Percentiles rank a stretch among this genome's conserved stretches.
phyloP scores from a whole-genome alignment of 495 filamentous ascomycete species.

The Podospora anserina region DNA sequence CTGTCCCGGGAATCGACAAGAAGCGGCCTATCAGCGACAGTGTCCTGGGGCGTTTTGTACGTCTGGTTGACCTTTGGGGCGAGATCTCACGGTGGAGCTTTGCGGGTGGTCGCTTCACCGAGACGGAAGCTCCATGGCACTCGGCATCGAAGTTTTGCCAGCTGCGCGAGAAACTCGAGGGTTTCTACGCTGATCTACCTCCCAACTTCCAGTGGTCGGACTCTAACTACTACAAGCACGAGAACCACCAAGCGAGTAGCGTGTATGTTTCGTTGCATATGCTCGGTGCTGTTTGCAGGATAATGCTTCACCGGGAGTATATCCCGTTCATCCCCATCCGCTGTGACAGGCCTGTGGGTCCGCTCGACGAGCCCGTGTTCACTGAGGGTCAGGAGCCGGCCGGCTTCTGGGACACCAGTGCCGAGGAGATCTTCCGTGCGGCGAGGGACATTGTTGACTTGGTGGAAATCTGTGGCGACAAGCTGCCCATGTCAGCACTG shows the following conservation, averaged over 20 bases:
- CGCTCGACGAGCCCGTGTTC: slow-evolving; percentile 68
- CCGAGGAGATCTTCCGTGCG: slow-evolving; percentile 68
- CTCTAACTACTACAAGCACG: slow-evolving; percentile 76
- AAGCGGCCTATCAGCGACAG: slow-evolving; percentile 53
- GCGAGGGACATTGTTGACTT: slow-evolving; percentile 74
- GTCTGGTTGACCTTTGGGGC: slow-evolving; percentile 75
- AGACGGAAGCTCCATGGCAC: slow-evolving; percentile 62
- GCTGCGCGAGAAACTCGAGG: slow-evolving; percentile 57
- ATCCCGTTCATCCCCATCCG: slow-evolving; percentile 77
- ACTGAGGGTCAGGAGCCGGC: slow-evolving; percentile 45
- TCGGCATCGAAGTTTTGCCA: slow-evolving; percentile 58
- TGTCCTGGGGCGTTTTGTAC: slow-evolving; percentile 71
- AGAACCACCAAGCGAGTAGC: slow-evolving; percentile 69
- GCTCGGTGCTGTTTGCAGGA: slow-evolving; percentile 69
- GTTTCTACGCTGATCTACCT: slow-evolving; percentile 66
- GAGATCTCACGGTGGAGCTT: slow-evolving; percentile 73
- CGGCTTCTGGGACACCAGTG: slow-evolving; percentile 72
- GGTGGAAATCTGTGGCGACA: slow-evolving; percentile 64
- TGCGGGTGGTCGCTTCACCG: slow-evolving; percentile 63
- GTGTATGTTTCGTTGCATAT: slow-evolving; percentile 76
- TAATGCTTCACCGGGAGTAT: slow-evolving; percentile 78
- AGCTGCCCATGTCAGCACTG: slow-evolving; percentile 75
- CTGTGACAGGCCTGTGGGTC: slow-evolving; percentile 65
- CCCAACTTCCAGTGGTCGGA: slow-evolving; percentile 66
- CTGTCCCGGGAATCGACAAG: slow-evolving; percentile 25